Percentiles rank a stretch among this genome's conserved stretches.
Conservation (phyloP, 2,329 filamentous ascomycete species). For the Metarhizium humberi region DNA sequence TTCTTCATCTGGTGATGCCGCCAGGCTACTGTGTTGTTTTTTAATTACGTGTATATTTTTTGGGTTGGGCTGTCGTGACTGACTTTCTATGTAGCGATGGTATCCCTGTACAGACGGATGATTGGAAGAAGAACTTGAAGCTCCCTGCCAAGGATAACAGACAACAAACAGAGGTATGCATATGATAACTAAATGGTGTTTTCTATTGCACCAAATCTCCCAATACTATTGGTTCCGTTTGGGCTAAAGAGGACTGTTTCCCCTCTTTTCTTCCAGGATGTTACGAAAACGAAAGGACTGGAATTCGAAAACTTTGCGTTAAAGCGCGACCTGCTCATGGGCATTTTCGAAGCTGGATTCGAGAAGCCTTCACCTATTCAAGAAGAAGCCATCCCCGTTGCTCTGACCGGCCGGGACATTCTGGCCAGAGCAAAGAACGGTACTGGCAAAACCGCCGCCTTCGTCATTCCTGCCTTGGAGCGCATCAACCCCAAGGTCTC, state of each 20-base stretch:
- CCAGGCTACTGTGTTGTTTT: slow-evolving; percentile 6
- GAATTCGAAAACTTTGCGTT: slow-evolving; percentile 97
- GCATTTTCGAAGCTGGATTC: slow-evolving; percentile 97
- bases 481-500: slow-evolving; percentile 93
- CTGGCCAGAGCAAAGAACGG: slow-evolving; percentile 96
- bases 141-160: slow-evolving; percentile 65
- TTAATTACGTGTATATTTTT: no score
- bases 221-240: slow-evolving; percentile 4
- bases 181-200: not conserved
- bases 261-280: slow-evolving; percentile 57
- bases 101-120: slow-evolving; percentile 36
- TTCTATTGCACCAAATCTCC: not conserved
- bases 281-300: slow-evolving; percentile 92
- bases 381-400: slow-evolving; percentile 97
- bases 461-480: slow-evolving; percentile 91
- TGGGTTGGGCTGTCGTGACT: not conserved
- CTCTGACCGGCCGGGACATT: slow-evolving; percentile 88
- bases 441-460: slow-evolving; percentile 96
- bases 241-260: slow-evolving; percentile 8
- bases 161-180: slow-evolving; percentile 67
- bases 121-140: slow-evolving; percentile 69
- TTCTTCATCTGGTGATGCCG: not conserved
- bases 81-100: slow-evolving; percentile 32
- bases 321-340: slow-evolving; percentile 94
- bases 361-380: slow-evolving; percentile 98